Base-by-base conservation (phyloP, 352 stramenopile genomes). In the Globisporangium heterothallicum region DNA sequence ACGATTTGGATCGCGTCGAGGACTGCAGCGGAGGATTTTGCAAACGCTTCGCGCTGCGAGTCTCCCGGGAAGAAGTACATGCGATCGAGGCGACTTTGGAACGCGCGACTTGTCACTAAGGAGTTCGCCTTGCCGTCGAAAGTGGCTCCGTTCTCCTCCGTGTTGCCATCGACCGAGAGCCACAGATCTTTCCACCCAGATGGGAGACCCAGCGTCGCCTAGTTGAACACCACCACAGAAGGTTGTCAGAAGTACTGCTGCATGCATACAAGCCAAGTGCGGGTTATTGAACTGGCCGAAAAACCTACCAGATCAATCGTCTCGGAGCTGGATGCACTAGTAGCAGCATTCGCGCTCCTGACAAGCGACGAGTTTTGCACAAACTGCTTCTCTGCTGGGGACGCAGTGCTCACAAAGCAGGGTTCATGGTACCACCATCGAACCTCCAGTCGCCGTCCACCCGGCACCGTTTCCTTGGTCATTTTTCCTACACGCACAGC, bases 101-200 rank as follows among this genome's bases (percentile, higher is more conserved):
- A 87, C 3, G 74, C 63, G 30, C 59, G 65, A 59, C 74, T 88
- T 30, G 63, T 62, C 45, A 92, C 78, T 47, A 89, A 49, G 0
- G 49, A 58, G 42, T 92, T 92, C 6, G 53, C 58, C 29, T 70
- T 69, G 18, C 76, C 80, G 40, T 92, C 80, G 45, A 85, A 92
- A 19, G 80, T 92, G 58, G 68, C 78, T 0, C 80, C 80, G 18
- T 92, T 92, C 40, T 83, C 67, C 49, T 92, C 78, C 2, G 80
- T 85, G 34, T 89, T 86, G 19, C 75, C 77, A 7, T 56, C 51
- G 10, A 89, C 68, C 0, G 59, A 70, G 29, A 92, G 54, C 80
- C 80, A 92, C 4, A 88, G 67, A 40, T 92, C 80, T 16, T 64
- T 84, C 80, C 80, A 92, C 0, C 65, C 62, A 5, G 53, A 40